Evolutionary conservation across 805 yeast species (phyloP).

Genomic region (Yarrowia sp.): DNA sequence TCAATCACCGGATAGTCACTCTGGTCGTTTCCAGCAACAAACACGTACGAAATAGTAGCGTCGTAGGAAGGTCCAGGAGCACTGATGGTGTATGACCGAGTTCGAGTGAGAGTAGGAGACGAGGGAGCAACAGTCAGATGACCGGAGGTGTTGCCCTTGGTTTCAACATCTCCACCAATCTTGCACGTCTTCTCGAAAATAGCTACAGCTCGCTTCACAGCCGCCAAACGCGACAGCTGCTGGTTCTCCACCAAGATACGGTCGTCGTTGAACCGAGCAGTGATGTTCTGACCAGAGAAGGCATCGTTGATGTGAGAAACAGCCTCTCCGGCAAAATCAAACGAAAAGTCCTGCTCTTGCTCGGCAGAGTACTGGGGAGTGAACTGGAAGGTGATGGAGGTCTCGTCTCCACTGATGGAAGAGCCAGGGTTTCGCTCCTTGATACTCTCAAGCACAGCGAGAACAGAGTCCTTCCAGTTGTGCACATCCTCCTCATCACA

Average conservation of each 20-base stretch:
- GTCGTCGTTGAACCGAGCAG: constrained; percentile 61
- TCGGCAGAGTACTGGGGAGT: constrained; percentile 49
- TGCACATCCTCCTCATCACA: constrained; percentile 34
- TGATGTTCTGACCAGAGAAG: constrained; percentile 61
- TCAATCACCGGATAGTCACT: constrained; percentile 22
- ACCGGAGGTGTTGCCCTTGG: constrained; percentile 3
- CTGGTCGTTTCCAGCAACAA: constrained; percentile 24
- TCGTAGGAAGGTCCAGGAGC: constrained; percentile 24
- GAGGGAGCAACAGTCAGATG: constrained; percentile 2
- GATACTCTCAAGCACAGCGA: constrained; percentile 54
- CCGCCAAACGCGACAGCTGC: constrained; percentile 20
- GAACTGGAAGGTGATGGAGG: constrained; percentile 73
- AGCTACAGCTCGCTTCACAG: constrained; percentile 9
- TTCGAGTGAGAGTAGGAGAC: neutral
- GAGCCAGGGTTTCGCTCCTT: constrained; percentile 81
- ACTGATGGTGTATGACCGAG: constrained; percentile 6
- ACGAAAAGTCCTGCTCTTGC: constrained; percentile 60
- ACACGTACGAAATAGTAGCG: constrained; percentile 20
- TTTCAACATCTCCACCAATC: constrained; percentile 4
- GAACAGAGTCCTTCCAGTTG: constrained; percentile 60
- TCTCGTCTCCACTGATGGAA: constrained; percentile 66
- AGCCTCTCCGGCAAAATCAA: constrained; percentile 74
- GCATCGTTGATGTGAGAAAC: constrained; percentile 80
- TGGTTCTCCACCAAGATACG: constrained; percentile 16
- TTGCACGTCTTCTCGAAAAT: constrained; percentile 23